Conservation (phyloP, 257 asterid genomes). For the Solanum microdontum region DNA sequence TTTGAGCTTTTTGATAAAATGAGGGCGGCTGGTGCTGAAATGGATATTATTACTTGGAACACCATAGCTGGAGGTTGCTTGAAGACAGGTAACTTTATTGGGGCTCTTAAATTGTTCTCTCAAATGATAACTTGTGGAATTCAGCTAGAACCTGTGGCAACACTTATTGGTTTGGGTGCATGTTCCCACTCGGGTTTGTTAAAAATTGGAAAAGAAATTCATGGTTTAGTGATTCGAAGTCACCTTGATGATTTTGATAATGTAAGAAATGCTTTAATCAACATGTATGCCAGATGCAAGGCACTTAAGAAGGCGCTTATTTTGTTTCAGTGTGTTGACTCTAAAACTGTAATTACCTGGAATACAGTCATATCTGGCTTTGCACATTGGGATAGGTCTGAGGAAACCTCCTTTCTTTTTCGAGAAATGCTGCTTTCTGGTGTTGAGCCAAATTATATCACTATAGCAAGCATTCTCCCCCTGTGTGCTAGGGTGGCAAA, state of each 20-base stretch:
- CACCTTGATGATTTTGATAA: conserved; percentile 30
- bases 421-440: conserved; percentile 48
- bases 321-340: conserved; percentile 36
- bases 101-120: conserved; percentile 48
- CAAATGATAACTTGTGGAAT: conserved; percentile 32
- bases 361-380: conserved; percentile 75
- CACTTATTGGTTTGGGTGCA: conserved; percentile 61
- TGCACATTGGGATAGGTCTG: conserved; percentile 41
- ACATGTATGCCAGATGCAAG: conserved; percentile 70
- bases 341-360: conserved; percentile 50
- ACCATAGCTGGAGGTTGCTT: conserved; percentile 66
- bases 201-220: conserved; percentile 63
- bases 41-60: conserved; percentile 56
- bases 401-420: conserved; percentile 55
- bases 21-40: conserved; percentile 27
- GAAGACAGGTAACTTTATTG: conserved; percentile 39
- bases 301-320: conserved; percentile 46
- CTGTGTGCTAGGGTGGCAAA: conserved; percentile 76
- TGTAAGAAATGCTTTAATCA: conserved; percentile 52
- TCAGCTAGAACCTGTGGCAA: conserved; percentile 57
- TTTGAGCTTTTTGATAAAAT: conserved; percentile 51
- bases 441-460: conserved; percentile 51
- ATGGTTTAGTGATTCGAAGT: conserved; percentile 57
- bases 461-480: conserved; percentile 72
- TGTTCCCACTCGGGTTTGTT: conserved; percentile 55